Base-by-base conservation (phyloP, 23 red algal genomes). In the Gracilaria domingensis region DNA sequence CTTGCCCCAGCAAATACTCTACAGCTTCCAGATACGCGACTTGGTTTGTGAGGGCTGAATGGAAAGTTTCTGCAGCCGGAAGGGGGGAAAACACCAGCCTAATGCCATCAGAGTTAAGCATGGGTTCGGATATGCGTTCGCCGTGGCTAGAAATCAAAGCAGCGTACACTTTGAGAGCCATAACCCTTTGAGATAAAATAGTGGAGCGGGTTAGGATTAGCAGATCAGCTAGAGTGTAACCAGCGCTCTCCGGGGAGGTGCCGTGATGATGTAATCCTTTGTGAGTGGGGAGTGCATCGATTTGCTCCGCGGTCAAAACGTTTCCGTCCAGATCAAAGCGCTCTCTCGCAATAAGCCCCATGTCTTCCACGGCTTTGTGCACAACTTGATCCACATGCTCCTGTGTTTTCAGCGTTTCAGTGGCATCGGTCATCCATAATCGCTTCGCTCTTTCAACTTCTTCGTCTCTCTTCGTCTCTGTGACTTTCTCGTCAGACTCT, bases 251-350 rank as follows among this genome's bases (percentile, higher is more conserved):
- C 11, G 92, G 92, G 39, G 54, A 48, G 8, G 83, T 61, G 29
- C 92, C 92, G 47, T 94, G 92, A 72, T 94, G 92, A 64, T 94
- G 92, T 24, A 94, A 56, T 59, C 92, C 92, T 49, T 80, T 57
- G 39, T 87, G 83, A 21, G 60, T 70, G 6, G 92, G 92, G 36
- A 88, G 49, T 16, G 49, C 37, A 14, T 59, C 12, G 18, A 81
- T 44, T 49, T 87, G 47, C 13, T 87, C 73, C 25, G 81, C 47
- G 18, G 83, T 80, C 50, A 94, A 62, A 8, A 65, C 18, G 25
- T 87, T 66, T 18, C 92, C 92, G 7, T 59, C 40, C 30, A 94
- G 75, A 72, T 88, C 92, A 40, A 94, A 94, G 54, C 92, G 81
- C 26, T 55, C 67, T 17, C 13, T 72, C 0, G 82, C 92, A 40